These are phyloP conservation scores for Chalara sp. DNA, from an alignment of 2,329 filamentous ascomycete species.

Conservation along the genomic window DNA sequence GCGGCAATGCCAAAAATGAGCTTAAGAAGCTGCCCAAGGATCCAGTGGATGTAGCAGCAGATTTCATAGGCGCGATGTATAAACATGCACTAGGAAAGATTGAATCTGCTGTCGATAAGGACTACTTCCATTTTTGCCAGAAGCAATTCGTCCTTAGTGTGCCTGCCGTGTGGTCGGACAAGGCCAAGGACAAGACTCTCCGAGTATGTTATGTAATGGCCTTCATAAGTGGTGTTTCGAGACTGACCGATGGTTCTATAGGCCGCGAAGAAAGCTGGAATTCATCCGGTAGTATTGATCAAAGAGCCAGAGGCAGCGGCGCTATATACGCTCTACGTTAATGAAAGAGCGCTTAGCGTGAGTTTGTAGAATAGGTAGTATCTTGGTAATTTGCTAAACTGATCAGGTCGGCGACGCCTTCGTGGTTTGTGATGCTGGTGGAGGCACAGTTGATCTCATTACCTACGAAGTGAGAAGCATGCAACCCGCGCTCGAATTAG, in stretches of 20 bases:
- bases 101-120: too few relatives aligned
- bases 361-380: too few relatives aligned
- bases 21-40: slow-evolving; percentile 36
- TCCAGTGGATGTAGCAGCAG: slow-evolving; percentile 40
- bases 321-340: slow-evolving; percentile 5
- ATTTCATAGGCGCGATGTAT: slow-evolving; percentile 28
- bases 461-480: slow-evolving; percentile 57
- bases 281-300: slow-evolving; percentile 5
- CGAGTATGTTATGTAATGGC: too few relatives aligned
- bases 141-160: neutral
- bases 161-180: neutral
- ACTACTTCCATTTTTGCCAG: neutral
- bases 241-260: neutral
- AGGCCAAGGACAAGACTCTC: slow-evolving; percentile 16
- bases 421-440: slow-evolving; percentile 46
- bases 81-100: too few relatives aligned
- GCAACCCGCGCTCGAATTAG: slow-evolving; percentile 16
- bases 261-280: slow-evolving; percentile 6
- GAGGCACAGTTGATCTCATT: slow-evolving; percentile 62
- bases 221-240: too few relatives aligned
- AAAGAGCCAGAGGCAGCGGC: slow-evolving; percentile 8
- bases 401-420: slow-evolving; percentile 19
- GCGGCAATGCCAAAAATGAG: slow-evolving; percentile 17
- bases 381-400: slow-evolving; percentile 1
- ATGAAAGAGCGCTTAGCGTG: neutral